Conservation (phyloP, 2,329 filamentous ascomycete genomes). For the Oidium heveae region DNA sequence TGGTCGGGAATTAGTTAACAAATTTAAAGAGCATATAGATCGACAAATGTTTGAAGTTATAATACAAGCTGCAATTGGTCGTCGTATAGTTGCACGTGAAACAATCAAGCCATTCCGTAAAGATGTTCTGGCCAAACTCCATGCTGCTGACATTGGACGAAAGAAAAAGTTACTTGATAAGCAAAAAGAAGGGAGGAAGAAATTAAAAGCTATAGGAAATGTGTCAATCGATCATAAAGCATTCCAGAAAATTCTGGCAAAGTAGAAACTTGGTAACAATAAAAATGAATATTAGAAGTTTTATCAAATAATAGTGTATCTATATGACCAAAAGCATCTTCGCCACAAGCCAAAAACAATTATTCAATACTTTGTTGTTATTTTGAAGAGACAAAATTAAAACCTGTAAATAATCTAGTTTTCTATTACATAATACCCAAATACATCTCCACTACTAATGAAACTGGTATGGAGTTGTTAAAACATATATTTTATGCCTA, state of each 20-base stretch:
- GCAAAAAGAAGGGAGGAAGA: slow-evolving; percentile 88
- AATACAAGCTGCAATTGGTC: slow-evolving; percentile 73
- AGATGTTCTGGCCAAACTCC: slow-evolving; percentile 78
- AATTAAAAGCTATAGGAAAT: slow-evolving; percentile 60
- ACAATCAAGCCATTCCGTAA: slow-evolving; percentile 94
- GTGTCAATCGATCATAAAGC: slow-evolving; percentile 91
- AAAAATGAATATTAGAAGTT: too few relatives aligned
- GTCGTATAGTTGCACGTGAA: slow-evolving; percentile 65
- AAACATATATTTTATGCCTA: too few relatives aligned
- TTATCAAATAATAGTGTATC: too few relatives aligned
- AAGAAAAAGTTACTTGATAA: slow-evolving; percentile 77
- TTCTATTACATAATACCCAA: too few relatives aligned
- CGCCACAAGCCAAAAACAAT: too few relatives aligned
- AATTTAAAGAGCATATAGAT: slow-evolving; percentile 93
- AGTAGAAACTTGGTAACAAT: slow-evolving; percentile 19
- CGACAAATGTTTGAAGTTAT: slow-evolving; percentile 93
- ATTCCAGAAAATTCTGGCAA: slow-evolving; percentile 81
- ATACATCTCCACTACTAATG: too few relatives aligned
- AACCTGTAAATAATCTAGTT: too few relatives aligned
- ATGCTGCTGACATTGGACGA: slow-evolving; percentile 66
- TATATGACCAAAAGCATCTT: too few relatives aligned
- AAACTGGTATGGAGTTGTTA: too few relatives aligned
- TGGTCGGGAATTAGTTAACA: slow-evolving; percentile 69
- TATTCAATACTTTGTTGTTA: too few relatives aligned
- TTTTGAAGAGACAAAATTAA: too few relatives aligned